These are phyloP conservation scores for Fusarium phyllophilum DNA, from an alignment of 2,329 filamentous ascomycete species.

Conservation along the genomic window DNA sequence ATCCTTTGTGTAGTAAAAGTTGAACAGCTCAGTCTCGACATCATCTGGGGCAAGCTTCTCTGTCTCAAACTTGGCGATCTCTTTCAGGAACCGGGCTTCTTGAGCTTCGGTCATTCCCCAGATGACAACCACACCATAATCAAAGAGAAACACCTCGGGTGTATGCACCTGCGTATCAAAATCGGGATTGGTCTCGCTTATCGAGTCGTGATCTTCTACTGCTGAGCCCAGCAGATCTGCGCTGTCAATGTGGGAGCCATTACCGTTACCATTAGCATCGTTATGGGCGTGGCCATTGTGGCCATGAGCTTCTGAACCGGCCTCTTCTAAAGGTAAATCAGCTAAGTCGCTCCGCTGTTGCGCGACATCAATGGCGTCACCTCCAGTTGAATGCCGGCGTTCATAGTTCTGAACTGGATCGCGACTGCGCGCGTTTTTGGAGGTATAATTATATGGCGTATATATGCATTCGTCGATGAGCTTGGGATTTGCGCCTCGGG, in stretches of 20 bases:
- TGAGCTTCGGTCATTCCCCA: slow-evolving; percentile 97
- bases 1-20: slow-evolving; percentile 98
- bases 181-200: slow-evolving; percentile 67
- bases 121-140: slow-evolving; percentile 97
- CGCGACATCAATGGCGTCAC: slow-evolving; percentile 59
- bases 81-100: slow-evolving; percentile 90
- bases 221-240: slow-evolving; percentile 50
- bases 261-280: slow-evolving; percentile 41
- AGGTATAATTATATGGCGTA: slow-evolving; percentile 84
- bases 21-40: slow-evolving; percentile 96
- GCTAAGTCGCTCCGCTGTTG: slow-evolving; percentile 69
- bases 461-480: slow-evolving; percentile 98
- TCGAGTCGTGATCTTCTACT: slow-evolving; percentile 50
- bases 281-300: slow-evolving; percentile 40
- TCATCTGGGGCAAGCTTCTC: slow-evolving; percentile 90
- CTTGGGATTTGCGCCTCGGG: slow-evolving; percentile 84
- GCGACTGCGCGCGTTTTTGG: slow-evolving; percentile 51
- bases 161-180: slow-evolving; percentile 91
- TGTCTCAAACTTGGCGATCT: slow-evolving; percentile 92
- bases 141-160: slow-evolving; percentile 94
- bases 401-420: slow-evolving; percentile 63
- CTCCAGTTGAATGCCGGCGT: slow-evolving; percentile 80
- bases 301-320: slow-evolving; percentile 43
- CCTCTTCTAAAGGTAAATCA: slow-evolving; percentile 61
- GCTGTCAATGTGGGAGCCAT: slow-evolving; percentile 41